Percentiles rank a stretch among this genome's conserved stretches.
Conservation (phyloP, 805 yeast genomes). For the Scheffersomyces coipomensis region DNA sequence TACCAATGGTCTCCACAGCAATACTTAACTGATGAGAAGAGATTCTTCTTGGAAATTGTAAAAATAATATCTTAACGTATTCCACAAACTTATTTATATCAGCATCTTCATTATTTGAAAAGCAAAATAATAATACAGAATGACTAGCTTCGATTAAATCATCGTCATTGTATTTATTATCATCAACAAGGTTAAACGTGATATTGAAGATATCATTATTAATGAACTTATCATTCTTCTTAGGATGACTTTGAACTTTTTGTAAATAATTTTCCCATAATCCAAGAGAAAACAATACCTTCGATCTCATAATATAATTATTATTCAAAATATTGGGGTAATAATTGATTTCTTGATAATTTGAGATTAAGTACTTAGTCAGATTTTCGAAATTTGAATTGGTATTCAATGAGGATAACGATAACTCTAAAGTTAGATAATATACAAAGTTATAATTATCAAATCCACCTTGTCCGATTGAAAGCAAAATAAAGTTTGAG, state of each 20-base stretch:
- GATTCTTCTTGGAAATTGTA: conserved; percentile 56
- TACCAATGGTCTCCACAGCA: conserved; percentile 57
- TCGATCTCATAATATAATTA: conserved; percentile 30
- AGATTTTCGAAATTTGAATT: conserved; percentile 26
- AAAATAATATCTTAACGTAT: conserved; percentile 47
- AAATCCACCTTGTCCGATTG: conserved; percentile 65
- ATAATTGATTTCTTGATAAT: conserved; percentile 32
- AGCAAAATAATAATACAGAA: conserved; percentile 47
- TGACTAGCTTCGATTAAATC: conserved; percentile 60
- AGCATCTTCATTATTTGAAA: conserved; percentile 22
- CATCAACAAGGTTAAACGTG: conserved; percentile 31
- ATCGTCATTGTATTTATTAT: conserved; percentile 15
- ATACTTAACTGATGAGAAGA: conserved; percentile 55
- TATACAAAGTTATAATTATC: conserved; percentile 62
- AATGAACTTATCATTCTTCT: conserved; percentile 13
- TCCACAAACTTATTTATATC: conserved; percentile 19
- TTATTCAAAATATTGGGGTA: conserved; percentile 22
- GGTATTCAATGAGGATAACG: conserved; percentile 15
- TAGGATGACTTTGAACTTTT: conserved; percentile 13
- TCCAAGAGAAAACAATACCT: conserved; percentile 45
- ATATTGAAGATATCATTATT: conserved; percentile 23
- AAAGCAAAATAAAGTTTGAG: conserved; percentile 46
- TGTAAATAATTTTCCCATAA: conserved; percentile 47
- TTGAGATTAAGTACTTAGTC: conserved; percentile 31
- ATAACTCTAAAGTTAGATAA: conserved; percentile 44